Conservation (phyloP, 805 yeast species). For the Wickerhamomyces pijperi region DNA sequence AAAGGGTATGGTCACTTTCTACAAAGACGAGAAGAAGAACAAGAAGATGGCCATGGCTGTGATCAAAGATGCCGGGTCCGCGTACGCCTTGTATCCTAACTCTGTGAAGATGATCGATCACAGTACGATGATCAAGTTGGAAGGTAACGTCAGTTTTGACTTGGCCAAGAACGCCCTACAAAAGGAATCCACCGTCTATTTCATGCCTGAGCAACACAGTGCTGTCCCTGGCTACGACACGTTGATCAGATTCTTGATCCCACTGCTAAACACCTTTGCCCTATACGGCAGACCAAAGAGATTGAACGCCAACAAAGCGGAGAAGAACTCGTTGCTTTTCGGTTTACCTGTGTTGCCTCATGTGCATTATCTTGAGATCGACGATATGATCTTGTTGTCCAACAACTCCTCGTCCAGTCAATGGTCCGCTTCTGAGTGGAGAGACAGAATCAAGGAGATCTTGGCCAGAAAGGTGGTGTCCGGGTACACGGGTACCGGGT, state of each 20-base stretch:
- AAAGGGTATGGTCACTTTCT: conserved; percentile 37
- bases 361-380: conserved; percentile 57
- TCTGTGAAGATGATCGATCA: conserved; percentile 71
- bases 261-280: conserved; percentile 63
- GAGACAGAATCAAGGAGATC: conserved; percentile 39
- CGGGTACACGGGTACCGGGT: conserved; percentile 78
- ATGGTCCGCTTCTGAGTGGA: conserved; percentile 60
- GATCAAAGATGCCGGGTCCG: conserved; percentile 54
- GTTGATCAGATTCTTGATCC: conserved; percentile 69
- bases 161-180: conserved; percentile 34
- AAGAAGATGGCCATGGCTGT: conserved; percentile 77
- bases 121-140: conserved; percentile 80
- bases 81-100: conserved; percentile 90
- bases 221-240: conserved; percentile 79
- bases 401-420: conserved; percentile 21
- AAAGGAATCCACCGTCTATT: conserved; percentile 51
- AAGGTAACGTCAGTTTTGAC: conserved; percentile 63
- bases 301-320: conserved; percentile 62
- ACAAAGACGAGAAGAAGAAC: conserved; percentile 64
- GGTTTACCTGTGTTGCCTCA: conserved; percentile 78
- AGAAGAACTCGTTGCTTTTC: conserved; percentile 56
- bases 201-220: conserved; percentile 79
- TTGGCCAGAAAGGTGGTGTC: conserved; percentile 38
- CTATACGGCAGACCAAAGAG: conserved; percentile 76
- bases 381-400: conserved; percentile 40